Base-by-base conservation (phyloP, 192 early-diverging fungal genomes). In the Linnemannia schmuckeri region DNA sequence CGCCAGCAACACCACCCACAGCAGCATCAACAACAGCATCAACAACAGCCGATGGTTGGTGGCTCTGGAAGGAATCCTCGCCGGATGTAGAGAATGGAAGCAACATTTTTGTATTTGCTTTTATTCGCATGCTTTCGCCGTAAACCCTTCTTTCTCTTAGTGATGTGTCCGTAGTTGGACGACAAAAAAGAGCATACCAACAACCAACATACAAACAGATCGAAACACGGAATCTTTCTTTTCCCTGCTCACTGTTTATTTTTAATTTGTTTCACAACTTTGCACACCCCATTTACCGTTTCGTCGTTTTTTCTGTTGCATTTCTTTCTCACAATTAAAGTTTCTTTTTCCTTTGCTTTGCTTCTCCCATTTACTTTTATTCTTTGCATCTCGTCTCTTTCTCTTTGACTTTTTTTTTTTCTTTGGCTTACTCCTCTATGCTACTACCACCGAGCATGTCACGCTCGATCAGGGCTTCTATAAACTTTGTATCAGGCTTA, bases 401-500 rank as follows among this genome's bases (percentile, higher is more conserved):
- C 20, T 41, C 70, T n/a, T 12, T 75, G 30, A n/a, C 33, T 30
- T 70, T 54, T 75, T 13, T 13, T 61, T 24, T 41, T 15, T 9
- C 30, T n/a, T 55, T 1, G 3, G 12, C 47, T 68, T 77, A 83
- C 44, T 82, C 80, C 44, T 82, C 80, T 6, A 82, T 46, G 68
- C 81, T 74, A 37, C 74, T 90, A 13, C 85, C 89, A 61, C 92
- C 90, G 24, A 93, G 79, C 33, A 94, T 81, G 70, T 94, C 94
- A 68, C 89, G 87, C 63, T 94, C 90, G 54, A 98, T 87, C 79
- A 97, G 74, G 0, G 90, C 90, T 79, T 97, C 96, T 81, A 98
- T 95, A 87, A 94, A 96, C 35, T 89, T 88, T 8, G 92, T 88
- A 78, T 98, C 97, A 0, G 96, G 96, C 75, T 93, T 91, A 4